Percentiles rank a stretch among this genome's conserved stretches.
These are phyloP conservation scores for Ascochyta fabae DNA, from an alignment of 2,329 filamentous ascomycete genomes.

Conservation along the genomic window DNA sequence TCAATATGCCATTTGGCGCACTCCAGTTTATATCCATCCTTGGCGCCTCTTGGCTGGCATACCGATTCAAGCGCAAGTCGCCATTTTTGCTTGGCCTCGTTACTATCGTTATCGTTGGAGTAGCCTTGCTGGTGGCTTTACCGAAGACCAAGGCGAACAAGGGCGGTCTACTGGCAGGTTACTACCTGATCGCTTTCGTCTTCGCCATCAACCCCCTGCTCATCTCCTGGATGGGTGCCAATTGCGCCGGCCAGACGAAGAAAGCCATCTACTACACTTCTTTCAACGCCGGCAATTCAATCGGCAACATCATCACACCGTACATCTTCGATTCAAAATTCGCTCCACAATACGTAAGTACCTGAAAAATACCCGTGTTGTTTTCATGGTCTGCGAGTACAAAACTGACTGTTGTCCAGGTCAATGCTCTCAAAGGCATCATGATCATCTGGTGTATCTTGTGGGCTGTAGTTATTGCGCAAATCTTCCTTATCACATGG, in stretches of 20 bases:
- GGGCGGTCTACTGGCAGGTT: constrained; percentile 62
- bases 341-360: constrained; percentile 30
- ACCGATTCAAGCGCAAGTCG: constrained; percentile 65
- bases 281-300: constrained; percentile 67
- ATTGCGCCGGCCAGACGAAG: constrained; percentile 72
- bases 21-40: constrained; percentile 33
- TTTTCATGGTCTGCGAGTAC: neutral
- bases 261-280: constrained; percentile 69
- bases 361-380: neutral
- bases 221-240: constrained; percentile 72
- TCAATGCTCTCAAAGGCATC: constrained; percentile 32
- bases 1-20: constrained; percentile 60
- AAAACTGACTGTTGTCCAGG: constrained; percentile 10
- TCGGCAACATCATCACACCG: constrained; percentile 63
- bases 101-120: constrained; percentile 66
- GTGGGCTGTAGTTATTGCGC: constrained; percentile 24
- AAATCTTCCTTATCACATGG: constrained; percentile 24
- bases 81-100: constrained; percentile 51
- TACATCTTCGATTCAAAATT: constrained; percentile 34
- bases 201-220: constrained; percentile 71
- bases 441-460: constrained; percentile 32
- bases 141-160: constrained; percentile 53
- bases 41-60: constrained; percentile 61
- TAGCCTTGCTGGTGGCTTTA: constrained; percentile 61
- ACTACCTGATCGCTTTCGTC: constrained; percentile 71